These are phyloP conservation scores for Aspergillus neotritici DNA, from an alignment of 2,329 filamentous ascomycete genomes.

Conservation along the genomic window DNA sequence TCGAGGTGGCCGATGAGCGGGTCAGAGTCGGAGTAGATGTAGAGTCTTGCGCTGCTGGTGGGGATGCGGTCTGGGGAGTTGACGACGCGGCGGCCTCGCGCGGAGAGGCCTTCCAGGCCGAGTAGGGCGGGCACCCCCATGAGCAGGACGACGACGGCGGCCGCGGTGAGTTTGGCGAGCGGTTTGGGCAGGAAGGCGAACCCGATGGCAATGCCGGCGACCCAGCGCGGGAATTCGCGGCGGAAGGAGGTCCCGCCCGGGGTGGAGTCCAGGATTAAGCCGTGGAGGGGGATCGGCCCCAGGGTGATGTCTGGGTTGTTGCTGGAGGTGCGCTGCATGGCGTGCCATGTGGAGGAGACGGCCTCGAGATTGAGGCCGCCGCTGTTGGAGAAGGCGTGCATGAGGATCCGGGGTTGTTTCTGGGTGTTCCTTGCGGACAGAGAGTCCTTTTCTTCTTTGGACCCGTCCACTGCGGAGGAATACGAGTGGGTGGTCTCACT, in stretches of 20 bases:
- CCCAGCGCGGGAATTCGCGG: slow-evolving; percentile 1
- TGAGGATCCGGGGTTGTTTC: background rate
- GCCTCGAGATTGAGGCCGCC: slow-evolving; percentile 3
- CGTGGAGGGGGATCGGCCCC: background rate
- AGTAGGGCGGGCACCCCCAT: background rate
- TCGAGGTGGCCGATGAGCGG: slow-evolving; percentile 1
- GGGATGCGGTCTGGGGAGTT: slow-evolving; percentile 1
- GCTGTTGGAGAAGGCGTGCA: slow-evolving; percentile 6
- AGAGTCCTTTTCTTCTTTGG: too few relatives aligned
- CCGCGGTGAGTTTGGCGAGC: background rate
- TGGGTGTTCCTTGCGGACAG: background rate
- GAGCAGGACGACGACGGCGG: background rate
- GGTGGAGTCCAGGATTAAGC: slow-evolving; percentile 3
- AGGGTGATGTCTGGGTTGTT: too few relatives aligned
- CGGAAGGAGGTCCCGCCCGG: background rate
- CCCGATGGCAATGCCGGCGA: background rate
- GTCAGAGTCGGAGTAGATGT: slow-evolving; percentile 4
- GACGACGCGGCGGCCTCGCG: background rate
- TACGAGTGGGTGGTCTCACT: too few relatives aligned
- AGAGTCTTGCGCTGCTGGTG: background rate
- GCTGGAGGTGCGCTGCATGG: background rate
- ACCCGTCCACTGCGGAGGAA: too few relatives aligned
- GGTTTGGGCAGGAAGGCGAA: slow-evolving; percentile 1
- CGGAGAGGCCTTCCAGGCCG: background rate
- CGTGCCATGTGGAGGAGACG: background rate